Percentiles rank a stretch among this genome's conserved stretches.
phyloP scores from a whole-genome alignment of 2,329 filamentous ascomycete species.

The Tolypocladium sp. region DNA sequence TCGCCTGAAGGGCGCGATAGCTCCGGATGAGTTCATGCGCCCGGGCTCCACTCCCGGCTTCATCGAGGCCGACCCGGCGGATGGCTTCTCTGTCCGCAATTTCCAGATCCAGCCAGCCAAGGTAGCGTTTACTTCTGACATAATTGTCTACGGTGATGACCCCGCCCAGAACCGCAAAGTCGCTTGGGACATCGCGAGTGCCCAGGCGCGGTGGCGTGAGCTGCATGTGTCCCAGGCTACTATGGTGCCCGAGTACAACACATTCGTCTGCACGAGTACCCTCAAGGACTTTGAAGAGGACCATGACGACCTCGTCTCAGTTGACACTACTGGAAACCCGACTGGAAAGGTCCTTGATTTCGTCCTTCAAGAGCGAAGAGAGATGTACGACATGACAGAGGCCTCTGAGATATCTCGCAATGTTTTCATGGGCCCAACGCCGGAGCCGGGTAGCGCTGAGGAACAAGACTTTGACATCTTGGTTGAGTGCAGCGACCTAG shows the following conservation, averaged over 20 bases:
- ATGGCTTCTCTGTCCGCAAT: constrained; percentile 92
- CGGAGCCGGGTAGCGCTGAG: constrained; percentile 53
- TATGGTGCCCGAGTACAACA: constrained; percentile 63
- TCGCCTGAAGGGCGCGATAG: constrained; percentile 79
- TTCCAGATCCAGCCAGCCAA: constrained; percentile 96
- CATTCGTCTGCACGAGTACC: constrained; percentile 60
- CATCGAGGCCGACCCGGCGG: constrained; percentile 72
- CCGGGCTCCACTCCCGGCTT: constrained; percentile 48
- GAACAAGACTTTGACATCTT: constrained; percentile 68
- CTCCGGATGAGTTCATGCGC: constrained; percentile 70
- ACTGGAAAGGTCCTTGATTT: constrained; percentile 82
- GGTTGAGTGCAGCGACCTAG: constrained; percentile 83
- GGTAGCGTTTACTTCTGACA: constrained; percentile 77
- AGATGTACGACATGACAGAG: constrained; percentile 91
- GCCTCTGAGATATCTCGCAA: constrained; percentile 84
- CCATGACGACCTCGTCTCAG: constrained; percentile 61
- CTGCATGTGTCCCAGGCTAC: constrained; percentile 49
- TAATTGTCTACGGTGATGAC: constrained; percentile 83
- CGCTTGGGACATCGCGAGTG: constrained; percentile 59
- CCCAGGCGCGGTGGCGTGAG: constrained; percentile 67
- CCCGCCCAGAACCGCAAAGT: constrained; percentile 52
- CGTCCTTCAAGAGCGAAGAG: constrained; percentile 74
- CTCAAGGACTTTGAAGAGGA: constrained; percentile 65
- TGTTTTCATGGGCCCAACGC: constrained; percentile 83
- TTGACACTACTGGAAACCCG: constrained; percentile 60